Evolutionary conservation across 345 rosid genomes (phyloP).

Genomic region (Populus pruinosa): DNA sequence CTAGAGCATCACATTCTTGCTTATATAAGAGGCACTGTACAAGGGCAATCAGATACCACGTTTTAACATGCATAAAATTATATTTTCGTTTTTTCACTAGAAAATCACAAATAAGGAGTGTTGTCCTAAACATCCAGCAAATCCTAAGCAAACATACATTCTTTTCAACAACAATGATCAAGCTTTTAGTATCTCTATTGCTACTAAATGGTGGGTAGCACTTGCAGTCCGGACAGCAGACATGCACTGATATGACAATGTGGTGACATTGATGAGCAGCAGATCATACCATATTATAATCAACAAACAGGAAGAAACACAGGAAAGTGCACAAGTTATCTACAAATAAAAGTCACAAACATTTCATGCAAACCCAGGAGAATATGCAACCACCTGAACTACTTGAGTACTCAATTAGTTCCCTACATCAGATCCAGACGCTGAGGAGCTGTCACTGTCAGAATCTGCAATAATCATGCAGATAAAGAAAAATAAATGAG

Average conservation of each 20-base stretch:
- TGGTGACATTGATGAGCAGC: neutral
- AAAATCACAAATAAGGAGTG: neutral
- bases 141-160: neutral
- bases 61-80: neutral
- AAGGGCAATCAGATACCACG: neutral
- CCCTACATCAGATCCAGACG: conserved; percentile 78
- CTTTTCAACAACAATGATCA: neutral
- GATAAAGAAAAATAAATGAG: neutral
- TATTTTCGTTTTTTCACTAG: neutral
- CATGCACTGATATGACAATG: neutral
- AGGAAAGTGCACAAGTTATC: neutral
- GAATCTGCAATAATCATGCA: conserved; percentile 56
- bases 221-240: neutral
- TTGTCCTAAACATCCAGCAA: neutral
- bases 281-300: neutral
- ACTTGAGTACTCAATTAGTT: conserved; percentile 35
- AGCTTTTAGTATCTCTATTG: neutral
- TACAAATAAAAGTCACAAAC: neutral
- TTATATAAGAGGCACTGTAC: no score
- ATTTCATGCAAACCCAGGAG: neutral
- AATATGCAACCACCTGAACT: conserved; percentile 25
- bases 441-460: conserved; percentile 86
- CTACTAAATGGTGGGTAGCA: neutral
- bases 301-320: neutral
- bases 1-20: neutral